These are phyloP conservation scores for Colletotrichum higginsianum DNA, from an alignment of 2,329 filamentous ascomycete species.

Conservation along the genomic window DNA sequence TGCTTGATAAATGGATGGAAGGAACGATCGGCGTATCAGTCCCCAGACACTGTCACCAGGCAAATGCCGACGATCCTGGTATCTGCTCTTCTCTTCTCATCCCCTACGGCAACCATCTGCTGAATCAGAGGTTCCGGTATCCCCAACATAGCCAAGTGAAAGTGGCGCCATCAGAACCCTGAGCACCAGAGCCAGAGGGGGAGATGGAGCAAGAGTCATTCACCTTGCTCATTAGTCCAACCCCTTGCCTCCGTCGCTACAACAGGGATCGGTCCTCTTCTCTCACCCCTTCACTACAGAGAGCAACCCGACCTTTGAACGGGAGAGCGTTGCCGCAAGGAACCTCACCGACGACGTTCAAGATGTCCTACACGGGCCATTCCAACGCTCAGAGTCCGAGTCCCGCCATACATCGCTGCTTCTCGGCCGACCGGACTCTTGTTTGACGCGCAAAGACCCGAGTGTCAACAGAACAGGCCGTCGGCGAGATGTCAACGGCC, in stretches of 20 bases:
- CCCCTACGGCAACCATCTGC: neutral
- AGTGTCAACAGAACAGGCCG: neutral
- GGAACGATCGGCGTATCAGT: neutral
- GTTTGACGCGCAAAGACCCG: neutral
- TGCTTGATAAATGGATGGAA: neutral
- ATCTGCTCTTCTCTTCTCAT: neutral
- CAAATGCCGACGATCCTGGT: neutral
- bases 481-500: conserved; percentile 8
- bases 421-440: conserved; percentile 25
- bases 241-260: neutral
- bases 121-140: neutral
- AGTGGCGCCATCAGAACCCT: conserved; percentile 1
- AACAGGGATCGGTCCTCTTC: conserved; percentile 1
- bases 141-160: neutral
- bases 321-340: neutral
- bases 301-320: neutral
- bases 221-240: conserved; percentile 13
- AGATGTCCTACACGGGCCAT: neutral
- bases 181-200: conserved; percentile 5
- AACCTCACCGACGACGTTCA: neutral
- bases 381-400: neutral
- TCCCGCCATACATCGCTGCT: conserved; percentile 5
- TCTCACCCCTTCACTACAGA: neutral
- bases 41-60: no score
- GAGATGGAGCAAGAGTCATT: conserved; percentile 30